Evolutionary conservation across 768 basidiomycete species (phyloP), one percentile per base, ranked within the genome.

Genomic region (Pholiota microspora): DNA sequence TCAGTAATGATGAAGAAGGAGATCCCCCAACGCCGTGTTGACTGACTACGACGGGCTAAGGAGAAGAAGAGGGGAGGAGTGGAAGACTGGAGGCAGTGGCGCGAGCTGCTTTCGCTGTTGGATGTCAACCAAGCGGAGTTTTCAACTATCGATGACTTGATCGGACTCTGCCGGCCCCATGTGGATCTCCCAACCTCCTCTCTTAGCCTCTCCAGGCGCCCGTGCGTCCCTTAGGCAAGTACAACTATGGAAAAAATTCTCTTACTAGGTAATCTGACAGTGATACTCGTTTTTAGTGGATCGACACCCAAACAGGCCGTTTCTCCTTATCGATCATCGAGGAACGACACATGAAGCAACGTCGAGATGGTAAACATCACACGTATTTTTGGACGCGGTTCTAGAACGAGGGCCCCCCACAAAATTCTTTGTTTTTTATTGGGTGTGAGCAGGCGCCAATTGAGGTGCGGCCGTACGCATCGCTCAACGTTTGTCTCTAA

Each of bases 1-100:
- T 83, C 82, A 83, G 82, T 77, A 87, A 88, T 89, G 69, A 67
- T 89, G 83, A 46, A 46, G 51, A 49, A 54, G 27, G 31, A 49
- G 53, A 53, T 50, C 53, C 55, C 49, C 51, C 55, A 54, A 58
- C 53, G 60, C 53, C 58, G 55, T 55, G 53, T 44, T 27, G 12
- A 42, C 7, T 21, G 40, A 18, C 18, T 21, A 42, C 40, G 12
- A 47, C 31, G 59, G 38, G 45, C 49, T 28, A 31, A 31, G 32
- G 49, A 12, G 35, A 34, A 16, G 29, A 13, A 18, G 38, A 28
- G 45, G 15, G 45, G 55, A 52, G 45, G 36, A 40, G 35, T 38
- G 49, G 27, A 45, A 31, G 15, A 25, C 28, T 21, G 46, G n/a
- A n/a, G n/a, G n/a, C n/a, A 54, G 23, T 53, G 21, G 29, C 24